Evolutionary conservation across 495 filamentous ascomycete species (phyloP).

Genomic region (Sporormia fimetaria): DNA sequence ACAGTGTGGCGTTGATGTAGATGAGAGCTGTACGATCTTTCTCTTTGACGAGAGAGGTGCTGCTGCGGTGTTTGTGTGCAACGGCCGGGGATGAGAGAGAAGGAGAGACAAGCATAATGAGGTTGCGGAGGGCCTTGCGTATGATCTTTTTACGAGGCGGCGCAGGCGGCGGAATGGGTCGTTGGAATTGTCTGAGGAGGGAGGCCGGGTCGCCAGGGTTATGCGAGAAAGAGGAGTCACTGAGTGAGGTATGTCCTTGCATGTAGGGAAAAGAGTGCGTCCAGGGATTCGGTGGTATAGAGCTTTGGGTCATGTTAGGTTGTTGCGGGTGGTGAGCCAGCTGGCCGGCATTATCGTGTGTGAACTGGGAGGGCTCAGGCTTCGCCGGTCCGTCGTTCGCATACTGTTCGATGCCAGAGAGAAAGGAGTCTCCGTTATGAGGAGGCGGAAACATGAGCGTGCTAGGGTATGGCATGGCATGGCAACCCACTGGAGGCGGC

Average conservation of each 20-base stretch:
- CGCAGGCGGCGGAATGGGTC: not conserved
- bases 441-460: conserved; percentile 13
- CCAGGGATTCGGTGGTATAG: not conserved
- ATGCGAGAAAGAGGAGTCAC: conserved; percentile 13
- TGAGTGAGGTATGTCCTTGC: conserved; percentile 5
- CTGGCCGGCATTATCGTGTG: too few species aligned
- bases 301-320: not conserved
- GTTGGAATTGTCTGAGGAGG: conserved; percentile 11
- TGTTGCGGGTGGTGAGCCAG: too few species aligned
- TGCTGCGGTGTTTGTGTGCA: conserved; percentile 1
- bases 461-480: conserved; percentile 7
- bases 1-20: conserved; percentile 12
- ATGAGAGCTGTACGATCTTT: conserved; percentile 17
- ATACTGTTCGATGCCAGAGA: conserved; percentile 31
- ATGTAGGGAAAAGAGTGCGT: conserved; percentile 6
- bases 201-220: conserved; percentile 7
- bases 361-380: not conserved
- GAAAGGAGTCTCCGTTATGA: conserved; percentile 22
- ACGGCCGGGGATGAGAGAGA: conserved; percentile 15
- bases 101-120: conserved; percentile 24
- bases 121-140: conserved; percentile 23
- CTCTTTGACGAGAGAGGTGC: conserved; percentile 18
- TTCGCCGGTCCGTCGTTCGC: conserved; percentile 12
- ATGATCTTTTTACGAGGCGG: conserved; percentile 15
- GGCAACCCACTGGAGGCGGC: not conserved